These are phyloP conservation scores for Agrocybe praecox DNA, from an alignment of 768 basidiomycete genomes.

Conservation along the genomic window DNA sequence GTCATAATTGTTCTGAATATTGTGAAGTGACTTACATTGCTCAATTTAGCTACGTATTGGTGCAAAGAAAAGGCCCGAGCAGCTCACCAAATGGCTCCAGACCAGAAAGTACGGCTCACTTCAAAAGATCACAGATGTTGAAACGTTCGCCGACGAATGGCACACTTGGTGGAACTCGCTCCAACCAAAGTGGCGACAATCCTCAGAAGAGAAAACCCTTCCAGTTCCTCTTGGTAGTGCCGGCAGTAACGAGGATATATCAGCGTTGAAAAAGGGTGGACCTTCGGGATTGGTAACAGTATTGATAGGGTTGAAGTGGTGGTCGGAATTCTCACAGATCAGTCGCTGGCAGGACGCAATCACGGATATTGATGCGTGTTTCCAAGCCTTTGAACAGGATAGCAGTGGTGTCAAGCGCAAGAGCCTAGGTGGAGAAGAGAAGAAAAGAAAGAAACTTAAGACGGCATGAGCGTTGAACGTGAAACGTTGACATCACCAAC, in stretches of 20 bases:
- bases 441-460: too few species aligned
- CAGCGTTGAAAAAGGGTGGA: slow-evolving; percentile 7
- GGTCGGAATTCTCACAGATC: neutral
- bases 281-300: slow-evolving; percentile 6
- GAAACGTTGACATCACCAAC: too few species aligned
- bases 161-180: slow-evolving; percentile 10
- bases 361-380: too few species aligned
- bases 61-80: slow-evolving; percentile 3
- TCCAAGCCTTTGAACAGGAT: too few species aligned
- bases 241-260: neutral
- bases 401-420: too few species aligned
- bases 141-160: slow-evolving; percentile 3
- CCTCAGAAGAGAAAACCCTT: too few species aligned
- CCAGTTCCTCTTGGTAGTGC: too few species aligned
- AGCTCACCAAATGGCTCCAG: slow-evolving; percentile 7
- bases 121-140: neutral
- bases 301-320: slow-evolving; percentile 9
- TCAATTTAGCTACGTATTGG: neutral
- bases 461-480: too few species aligned
- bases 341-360: too few species aligned
- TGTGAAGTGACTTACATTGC: too few species aligned
- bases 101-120: slow-evolving; percentile 1
- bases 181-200: slow-evolving; percentile 9
- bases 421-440: too few species aligned
- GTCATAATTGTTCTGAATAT: too few species aligned